A percentile compares a stretch with the other conserved stretches of the same genome.
Evolutionary conservation across 495 filamentous ascomycete species (phyloP).

Genomic region (Aspergillus heteromorphus): DNA sequence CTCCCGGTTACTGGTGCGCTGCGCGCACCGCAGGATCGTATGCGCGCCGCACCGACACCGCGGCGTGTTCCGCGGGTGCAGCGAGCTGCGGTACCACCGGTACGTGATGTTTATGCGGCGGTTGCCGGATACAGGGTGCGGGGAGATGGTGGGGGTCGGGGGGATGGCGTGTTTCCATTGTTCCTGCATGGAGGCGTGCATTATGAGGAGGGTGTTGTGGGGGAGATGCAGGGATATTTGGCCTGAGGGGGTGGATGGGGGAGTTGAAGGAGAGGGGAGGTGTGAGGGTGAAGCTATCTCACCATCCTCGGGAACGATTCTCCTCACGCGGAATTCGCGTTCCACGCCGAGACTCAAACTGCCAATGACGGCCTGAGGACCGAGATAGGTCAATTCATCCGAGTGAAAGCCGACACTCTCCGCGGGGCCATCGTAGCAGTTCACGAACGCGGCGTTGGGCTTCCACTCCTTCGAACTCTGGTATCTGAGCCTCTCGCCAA

Average conservation of each 20-base stretch:
- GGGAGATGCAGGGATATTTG: conserved; percentile 89
- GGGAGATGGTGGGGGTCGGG: conserved; percentile 67
- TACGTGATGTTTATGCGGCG: conserved; percentile 91
- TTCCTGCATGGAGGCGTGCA: conserved; percentile 80
- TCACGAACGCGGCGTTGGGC: conserved; percentile 89
- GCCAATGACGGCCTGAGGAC: conserved; percentile 81
- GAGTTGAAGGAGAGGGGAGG: not conserved
- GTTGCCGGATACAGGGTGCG: conserved; percentile 75
- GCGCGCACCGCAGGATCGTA: conserved; percentile 71
- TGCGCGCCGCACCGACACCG: conserved; percentile 63
- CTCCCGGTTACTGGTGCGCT: conserved; percentile 65
- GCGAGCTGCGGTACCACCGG: conserved; percentile 69
- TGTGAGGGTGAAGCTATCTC: conserved; percentile 6
- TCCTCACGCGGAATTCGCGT: conserved; percentile 82
- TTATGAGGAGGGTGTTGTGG: conserved; percentile 87
- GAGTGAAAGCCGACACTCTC: conserved; percentile 88
- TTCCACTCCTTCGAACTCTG: conserved; percentile 69
- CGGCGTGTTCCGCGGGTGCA: conserved; percentile 62
- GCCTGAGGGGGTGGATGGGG: conserved; percentile 38
- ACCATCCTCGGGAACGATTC: conserved; percentile 55
- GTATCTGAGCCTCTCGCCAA: conserved; percentile 66
- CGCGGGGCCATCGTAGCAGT: conserved; percentile 76
- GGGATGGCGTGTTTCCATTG: conserved; percentile 61
- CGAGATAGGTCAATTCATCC: conserved; percentile 90
- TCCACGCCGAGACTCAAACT: conserved; percentile 85